Evolutionary conservation across 2,329 filamentous ascomycete species (phyloP), one percentile per base, ranked within the genome.

Genomic region (Trichoderma sp.): DNA sequence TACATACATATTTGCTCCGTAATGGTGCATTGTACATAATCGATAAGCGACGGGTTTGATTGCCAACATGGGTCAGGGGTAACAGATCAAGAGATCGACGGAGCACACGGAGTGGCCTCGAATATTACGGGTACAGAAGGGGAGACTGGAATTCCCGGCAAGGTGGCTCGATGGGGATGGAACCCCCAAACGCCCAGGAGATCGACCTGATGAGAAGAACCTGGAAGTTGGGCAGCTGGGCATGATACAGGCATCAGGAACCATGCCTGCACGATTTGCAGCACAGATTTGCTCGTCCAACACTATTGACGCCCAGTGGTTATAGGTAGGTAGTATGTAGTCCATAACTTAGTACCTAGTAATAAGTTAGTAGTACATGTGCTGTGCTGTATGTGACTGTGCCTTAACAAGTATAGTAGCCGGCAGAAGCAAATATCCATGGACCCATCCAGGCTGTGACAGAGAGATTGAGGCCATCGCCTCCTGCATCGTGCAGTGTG

Each of bases 1-100:
- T 27, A 29, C n/a, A 27, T 19, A 54, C 42, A 10, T 48, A 48
- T n/a, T n/a, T n/a, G 19, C 35, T 64, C 50, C 50, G 27, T 56
- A 32, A 32, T 54, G 17, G 34, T 37, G 60, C 50, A 64, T 64
- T 64, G 35, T 29, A 65, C 52, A 65, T 57, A 65, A 65, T 65
- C 63, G 63, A 65, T 65, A 65, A 65, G 63, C 63, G 63, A 65
- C 52, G 29, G n/a, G 63, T 65, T 65, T 65, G 63, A 65, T 65
- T 65, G 63, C 52, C 63, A 65, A 22, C 63, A 65, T 57, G 63
- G 63, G 63, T 65, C 63, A 65, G 63, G 63, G 63, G 63, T 57
- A 57, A 34, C 27, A 65, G 63, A 65, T 57, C 52, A 56, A 65
- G 39, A 65, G 63, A 65, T 65, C 63, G 32, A 56, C 63, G 60